phyloP scores from a whole-genome alignment of 768 basidiomycete genomes.

The Termitomyces sp. region DNA sequence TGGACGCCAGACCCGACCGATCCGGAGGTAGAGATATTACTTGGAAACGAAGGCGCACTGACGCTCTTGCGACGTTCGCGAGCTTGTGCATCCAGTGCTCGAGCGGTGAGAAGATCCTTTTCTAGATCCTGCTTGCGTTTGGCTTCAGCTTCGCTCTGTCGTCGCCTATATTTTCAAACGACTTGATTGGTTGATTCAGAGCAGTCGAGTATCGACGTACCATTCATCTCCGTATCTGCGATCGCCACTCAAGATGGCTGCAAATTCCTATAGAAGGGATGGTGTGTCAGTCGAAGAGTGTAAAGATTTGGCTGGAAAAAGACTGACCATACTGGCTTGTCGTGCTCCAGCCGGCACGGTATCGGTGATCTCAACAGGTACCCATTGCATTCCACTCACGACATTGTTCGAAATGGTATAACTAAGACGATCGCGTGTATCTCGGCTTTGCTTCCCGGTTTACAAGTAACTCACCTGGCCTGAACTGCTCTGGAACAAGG shows the following conservation, averaged over 20 bases:
- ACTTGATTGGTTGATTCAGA: neutral
- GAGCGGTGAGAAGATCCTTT: constrained; percentile 49
- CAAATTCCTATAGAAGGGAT: constrained; percentile 42
- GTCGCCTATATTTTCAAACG: constrained; percentile 21
- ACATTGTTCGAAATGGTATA: constrained; percentile 69
- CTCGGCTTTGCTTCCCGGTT: neutral
- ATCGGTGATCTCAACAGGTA: constrained; percentile 66
- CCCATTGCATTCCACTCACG: constrained; percentile 61
- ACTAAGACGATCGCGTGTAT: constrained; percentile 33
- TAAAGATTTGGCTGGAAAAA: constrained; percentile 7
- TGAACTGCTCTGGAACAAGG: constrained; percentile 53
- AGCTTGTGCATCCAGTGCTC: constrained; percentile 48
- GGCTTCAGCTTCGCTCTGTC: constrained; percentile 36
- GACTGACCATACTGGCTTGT: constrained; percentile 50
- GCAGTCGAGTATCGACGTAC: constrained; percentile 23
- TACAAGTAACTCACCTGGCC: constrained; percentile 51
- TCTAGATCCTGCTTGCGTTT: constrained; percentile 51
- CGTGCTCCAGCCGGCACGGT: constrained; percentile 56
- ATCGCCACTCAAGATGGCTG: constrained; percentile 50
- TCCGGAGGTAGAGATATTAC: constrained; percentile 25
- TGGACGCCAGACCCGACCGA: constrained; percentile 3
- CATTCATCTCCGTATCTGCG: constrained; percentile 42
- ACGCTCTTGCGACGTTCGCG: constrained; percentile 55
- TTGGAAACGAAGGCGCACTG: constrained; percentile 27
- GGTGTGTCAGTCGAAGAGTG: neutral